phyloP scores from a whole-genome alignment of 31 red algal species.

The Asparagopsis taxiformis region DNA sequence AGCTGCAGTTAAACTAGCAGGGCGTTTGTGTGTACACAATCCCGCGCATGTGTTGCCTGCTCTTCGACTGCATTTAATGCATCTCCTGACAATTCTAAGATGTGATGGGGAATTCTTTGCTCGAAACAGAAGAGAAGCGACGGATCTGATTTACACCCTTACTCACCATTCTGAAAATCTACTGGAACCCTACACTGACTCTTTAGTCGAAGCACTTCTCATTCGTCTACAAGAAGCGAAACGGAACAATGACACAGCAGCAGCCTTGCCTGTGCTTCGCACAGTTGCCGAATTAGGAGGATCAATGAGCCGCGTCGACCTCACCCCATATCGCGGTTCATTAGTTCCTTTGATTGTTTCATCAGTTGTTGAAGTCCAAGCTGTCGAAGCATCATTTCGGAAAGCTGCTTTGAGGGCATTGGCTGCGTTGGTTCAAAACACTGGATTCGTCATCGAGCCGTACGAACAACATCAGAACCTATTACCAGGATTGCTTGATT shows the following conservation, averaged over 20 bases:
- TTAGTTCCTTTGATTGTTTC: slow-evolving; percentile 75
- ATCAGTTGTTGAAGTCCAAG: slow-evolving; percentile 59
- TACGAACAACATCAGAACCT: slow-evolving; percentile 55
- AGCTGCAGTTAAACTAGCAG: slow-evolving; percentile 42
- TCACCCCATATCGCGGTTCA: slow-evolving; percentile 57
- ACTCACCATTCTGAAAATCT: slow-evolving; percentile 68
- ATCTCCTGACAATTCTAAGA: no score
- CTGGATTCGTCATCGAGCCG: slow-evolving; percentile 70
- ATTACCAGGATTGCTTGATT: slow-evolving; percentile 67
- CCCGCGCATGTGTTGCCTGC: slow-evolving; percentile 83
- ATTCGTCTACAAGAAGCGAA: slow-evolving; percentile 56
- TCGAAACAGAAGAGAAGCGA: slow-evolving; percentile 50
- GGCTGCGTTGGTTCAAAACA: slow-evolving; percentile 76
- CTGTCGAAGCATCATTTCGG: slow-evolving; percentile 47
- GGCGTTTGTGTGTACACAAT: slow-evolving; percentile 64
- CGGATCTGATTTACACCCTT: slow-evolving; percentile 75
- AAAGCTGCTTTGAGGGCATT: slow-evolving; percentile 74
- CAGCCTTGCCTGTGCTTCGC: slow-evolving; percentile 47
- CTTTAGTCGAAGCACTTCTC: slow-evolving; percentile 54
- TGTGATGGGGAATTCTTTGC: slow-evolving; percentile 71
- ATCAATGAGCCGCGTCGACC: slow-evolving; percentile 57
- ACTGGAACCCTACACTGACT: slow-evolving; percentile 58
- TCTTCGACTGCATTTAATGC: slow-evolving; percentile 62
- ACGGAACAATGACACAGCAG: slow-evolving; percentile 26
- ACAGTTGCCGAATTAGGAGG: slow-evolving; percentile 72